phyloP scores from a whole-genome alignment of 306 rosid genomes.

The Bauhinia variegata region DNA sequence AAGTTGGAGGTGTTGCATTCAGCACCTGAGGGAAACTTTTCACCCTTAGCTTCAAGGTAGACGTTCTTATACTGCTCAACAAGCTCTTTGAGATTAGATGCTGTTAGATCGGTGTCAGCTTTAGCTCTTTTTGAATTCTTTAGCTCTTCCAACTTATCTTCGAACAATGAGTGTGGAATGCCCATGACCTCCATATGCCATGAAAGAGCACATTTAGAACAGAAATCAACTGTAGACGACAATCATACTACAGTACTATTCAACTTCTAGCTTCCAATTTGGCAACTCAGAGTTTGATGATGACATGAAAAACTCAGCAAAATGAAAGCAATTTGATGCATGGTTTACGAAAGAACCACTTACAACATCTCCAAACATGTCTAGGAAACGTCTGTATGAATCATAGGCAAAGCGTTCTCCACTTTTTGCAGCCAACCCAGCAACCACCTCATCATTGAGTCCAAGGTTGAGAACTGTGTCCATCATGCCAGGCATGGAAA shows the following conservation, averaged over 20 bases:
- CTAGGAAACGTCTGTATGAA: slow-evolving; percentile 90
- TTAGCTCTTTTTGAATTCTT: slow-evolving; percentile 62
- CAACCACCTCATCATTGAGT: slow-evolving; percentile 83
- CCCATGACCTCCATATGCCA: slow-evolving; percentile 71
- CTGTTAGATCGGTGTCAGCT: slow-evolving; percentile 72
- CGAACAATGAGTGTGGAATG: slow-evolving; percentile 86
- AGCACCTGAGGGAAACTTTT: slow-evolving; percentile 87
- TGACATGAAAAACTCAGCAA: slow-evolving; percentile 17
- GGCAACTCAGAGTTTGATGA: slow-evolving; percentile 1
- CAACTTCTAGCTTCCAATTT: slow-evolving; percentile 8
- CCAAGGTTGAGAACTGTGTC: slow-evolving; percentile 99
- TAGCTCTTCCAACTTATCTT: slow-evolving; percentile 71
- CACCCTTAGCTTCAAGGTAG: slow-evolving; percentile 69
- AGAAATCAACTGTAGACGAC: slow-evolving; percentile 11
- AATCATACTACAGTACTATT: not conserved
- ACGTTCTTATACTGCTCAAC: slow-evolving; percentile 83
- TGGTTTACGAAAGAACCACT: slow-evolving; percentile 47
- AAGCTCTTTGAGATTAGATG: slow-evolving; percentile 76
- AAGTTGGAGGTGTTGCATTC: slow-evolving; percentile 24
- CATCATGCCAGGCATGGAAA: slow-evolving; percentile 99
- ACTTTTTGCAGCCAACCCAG: slow-evolving; percentile 86
- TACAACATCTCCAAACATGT: slow-evolving; percentile 97
- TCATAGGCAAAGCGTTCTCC: slow-evolving; percentile 97
- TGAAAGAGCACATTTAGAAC: slow-evolving; percentile 19
- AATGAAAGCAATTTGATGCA: slow-evolving; percentile 11